A percentile compares a stretch with the other conserved stretches of the same genome.
phyloP scores from a whole-genome alignment of 1,284 basidiomycete species.

The Salmacisia buchloeana region DNA sequence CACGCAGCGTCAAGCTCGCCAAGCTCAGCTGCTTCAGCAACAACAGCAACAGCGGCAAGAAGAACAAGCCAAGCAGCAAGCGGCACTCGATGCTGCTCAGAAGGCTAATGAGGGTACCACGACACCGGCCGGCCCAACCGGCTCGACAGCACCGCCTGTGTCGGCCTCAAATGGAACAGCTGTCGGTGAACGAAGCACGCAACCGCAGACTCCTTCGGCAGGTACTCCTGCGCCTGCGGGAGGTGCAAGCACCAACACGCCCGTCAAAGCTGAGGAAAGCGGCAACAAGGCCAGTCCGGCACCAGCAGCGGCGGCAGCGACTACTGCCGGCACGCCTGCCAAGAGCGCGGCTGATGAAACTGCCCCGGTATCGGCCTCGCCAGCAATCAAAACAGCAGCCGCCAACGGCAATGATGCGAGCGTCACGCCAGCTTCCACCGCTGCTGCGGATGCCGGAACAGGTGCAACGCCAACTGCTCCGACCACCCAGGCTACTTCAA shows the following conservation, averaged over 20 bases:
- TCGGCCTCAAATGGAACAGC: constrained; percentile 11
- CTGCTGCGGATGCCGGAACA: too few relatives aligned
- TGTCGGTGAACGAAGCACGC: constrained; percentile 6
- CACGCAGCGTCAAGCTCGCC: constrained; percentile 45
- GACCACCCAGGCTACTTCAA: neutral
- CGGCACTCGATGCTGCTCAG: too few relatives aligned
- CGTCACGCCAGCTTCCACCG: neutral
- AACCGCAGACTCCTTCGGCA: constrained; percentile 11
- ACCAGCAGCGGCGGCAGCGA: constrained; percentile 14
- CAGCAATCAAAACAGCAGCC: neutral
- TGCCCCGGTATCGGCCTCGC: constrained; percentile 8
- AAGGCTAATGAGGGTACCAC: neutral
- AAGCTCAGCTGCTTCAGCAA: constrained; percentile 53
- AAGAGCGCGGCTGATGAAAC: constrained; percentile 11
- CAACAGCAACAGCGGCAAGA: constrained; percentile 39
- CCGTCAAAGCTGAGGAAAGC: neutral
- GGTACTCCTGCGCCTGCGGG: neutral
- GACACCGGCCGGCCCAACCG: neutral
- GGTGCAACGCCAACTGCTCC: neutral
- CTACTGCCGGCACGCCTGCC: constrained; percentile 9
- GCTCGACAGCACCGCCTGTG: neutral
- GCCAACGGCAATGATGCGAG: too few relatives aligned
- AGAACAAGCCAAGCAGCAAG: neutral
- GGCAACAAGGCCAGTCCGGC: neutral
- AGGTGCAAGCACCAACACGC: neutral